Base-by-base conservation (phyloP, 768 basidiomycete genomes). In the Pluteus cervinus region DNA sequence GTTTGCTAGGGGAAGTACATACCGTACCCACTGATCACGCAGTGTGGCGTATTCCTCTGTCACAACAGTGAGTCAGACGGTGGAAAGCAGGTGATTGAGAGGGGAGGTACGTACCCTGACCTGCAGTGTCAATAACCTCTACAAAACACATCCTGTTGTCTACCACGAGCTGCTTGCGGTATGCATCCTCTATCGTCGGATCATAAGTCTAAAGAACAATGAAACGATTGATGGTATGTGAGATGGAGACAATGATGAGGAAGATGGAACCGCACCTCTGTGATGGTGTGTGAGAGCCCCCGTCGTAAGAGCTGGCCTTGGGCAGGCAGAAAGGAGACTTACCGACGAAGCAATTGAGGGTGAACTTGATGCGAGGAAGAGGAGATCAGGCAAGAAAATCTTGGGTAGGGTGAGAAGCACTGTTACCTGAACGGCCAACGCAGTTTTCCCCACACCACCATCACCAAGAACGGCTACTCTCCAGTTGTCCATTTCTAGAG, bases 11-110 rank as follows among this genome's bases (percentile, higher is more conserved):
- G 32, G 23, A 30, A 39, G 33, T 39, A 72, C 83, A 61, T 44
- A 94, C 92, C 92, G 81, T 51, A 96, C 90, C 92, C 92, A 97
- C 62, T 97, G 93, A 69, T 96, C 91, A 49, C 92, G 82, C 47
- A 97, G 72, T 34, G 93, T 92, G 35, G 90, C 90, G 51, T 94
- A 97, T 59, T 96, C 92, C 86, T 97, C 92, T 96, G 60, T 33
- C 18, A 24, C 36, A 18, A 23, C 18, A 33, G 8, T 15, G 4
- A 39, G 29, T 33, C 38, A 40, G 36, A 40, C 41, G 41, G 45
- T 47, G 37, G 51, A 52, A 45, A 41, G 44, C 44, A 40, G 39
- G 21, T 36, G 34, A 43, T 35, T 21, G 35, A 36, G 17, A 46
- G 37, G 30, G 31, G 33, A 46, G 21, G 24, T 15, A 65, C 79